Evolutionary conservation across 768 basidiomycete genomes (phyloP), one percentile per base, ranked within the genome.

Genomic region (Termitomyces sp.): DNA sequence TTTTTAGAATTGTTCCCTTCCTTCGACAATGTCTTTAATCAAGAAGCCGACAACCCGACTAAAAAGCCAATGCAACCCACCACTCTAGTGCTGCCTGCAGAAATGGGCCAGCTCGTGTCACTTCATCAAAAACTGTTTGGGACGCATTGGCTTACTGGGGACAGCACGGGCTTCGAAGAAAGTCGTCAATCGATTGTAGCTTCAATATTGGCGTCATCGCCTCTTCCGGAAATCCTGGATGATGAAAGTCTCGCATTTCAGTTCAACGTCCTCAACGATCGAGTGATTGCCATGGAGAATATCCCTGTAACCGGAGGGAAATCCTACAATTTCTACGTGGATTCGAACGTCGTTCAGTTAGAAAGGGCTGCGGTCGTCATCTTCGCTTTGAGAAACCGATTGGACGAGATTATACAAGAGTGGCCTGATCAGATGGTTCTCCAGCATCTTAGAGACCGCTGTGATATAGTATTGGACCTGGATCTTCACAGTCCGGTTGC

Each of bases 391-490:
- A 75, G 75, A 47, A 57, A 57, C 4, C 82, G 86, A 2, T 75
- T 98, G 30, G 64, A 73, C 14, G 58, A 36, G 2, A 76, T 97
- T 20, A 78, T 88, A 26, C 72, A 77, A 59, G 88, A 94, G 63
- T 99, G 94, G 94, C 96, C 97, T 0, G 96, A 98, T 61, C 97
- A 99, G 69, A 94, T 95, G 88, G 92, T 98, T 9, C 77, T 97
- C n/a, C 90, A 88, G 30, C 87, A 96, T 68, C 79, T 99, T 36
- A 75, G 77, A 36, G 81, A 80, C 56, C 86, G 88, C 33, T 94
- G 89, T 65, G 79, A 87, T 42, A 69, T 75, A 8, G 79, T 94
- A 58, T 73, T 94, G 43, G 66, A 73, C 0, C 73, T 94, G 22
- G 75, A 80, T 50, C 72, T 90, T 20, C 75, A 79, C 38, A 86